phyloP scores from a whole-genome alignment of 2,329 filamentous ascomycete genomes.

The Lachnellula hyalina region DNA sequence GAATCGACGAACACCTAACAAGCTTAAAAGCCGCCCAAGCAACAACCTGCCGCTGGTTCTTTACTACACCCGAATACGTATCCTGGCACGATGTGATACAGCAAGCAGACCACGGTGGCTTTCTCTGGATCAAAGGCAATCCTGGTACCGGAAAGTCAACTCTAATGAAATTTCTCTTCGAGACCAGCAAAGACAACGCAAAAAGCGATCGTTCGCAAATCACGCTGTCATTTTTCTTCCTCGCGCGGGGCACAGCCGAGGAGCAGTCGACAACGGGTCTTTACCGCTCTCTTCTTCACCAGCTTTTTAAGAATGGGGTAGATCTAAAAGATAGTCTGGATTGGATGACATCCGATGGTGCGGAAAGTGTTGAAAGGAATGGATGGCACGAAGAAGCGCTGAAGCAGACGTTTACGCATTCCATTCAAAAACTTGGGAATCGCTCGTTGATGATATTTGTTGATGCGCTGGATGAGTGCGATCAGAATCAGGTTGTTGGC shows the following conservation, averaged over 20 bases:
- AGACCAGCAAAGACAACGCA: constrained; percentile 20
- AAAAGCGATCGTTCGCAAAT: constrained; percentile 17
- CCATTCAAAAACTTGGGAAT: constrained; percentile 25
- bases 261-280: constrained; percentile 44
- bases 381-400: constrained; percentile 27
- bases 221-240: constrained; percentile 33
- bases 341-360: constrained; percentile 23
- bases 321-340: constrained; percentile 30
- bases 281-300: constrained; percentile 44
- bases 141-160: constrained; percentile 43
- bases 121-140: constrained; percentile 45
- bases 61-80: constrained; percentile 30
- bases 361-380: constrained; percentile 17
- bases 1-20: constrained; percentile 35
- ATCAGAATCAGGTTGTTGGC: constrained; percentile 4
- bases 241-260: constrained; percentile 28
- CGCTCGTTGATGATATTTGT: constrained; percentile 30
- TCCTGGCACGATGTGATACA: constrained; percentile 35
- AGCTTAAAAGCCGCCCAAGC: constrained; percentile 35
- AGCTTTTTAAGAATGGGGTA: constrained; percentile 36
- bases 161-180: constrained; percentile 36
- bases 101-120: constrained; percentile 31
- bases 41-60: constrained; percentile 39
- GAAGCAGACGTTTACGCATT: constrained; percentile 21
- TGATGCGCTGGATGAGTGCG: constrained; percentile 26